These are phyloP conservation scores for Suillus clintonianus DNA, from an alignment of 768 basidiomycete species.

Conservation along the genomic window DNA sequence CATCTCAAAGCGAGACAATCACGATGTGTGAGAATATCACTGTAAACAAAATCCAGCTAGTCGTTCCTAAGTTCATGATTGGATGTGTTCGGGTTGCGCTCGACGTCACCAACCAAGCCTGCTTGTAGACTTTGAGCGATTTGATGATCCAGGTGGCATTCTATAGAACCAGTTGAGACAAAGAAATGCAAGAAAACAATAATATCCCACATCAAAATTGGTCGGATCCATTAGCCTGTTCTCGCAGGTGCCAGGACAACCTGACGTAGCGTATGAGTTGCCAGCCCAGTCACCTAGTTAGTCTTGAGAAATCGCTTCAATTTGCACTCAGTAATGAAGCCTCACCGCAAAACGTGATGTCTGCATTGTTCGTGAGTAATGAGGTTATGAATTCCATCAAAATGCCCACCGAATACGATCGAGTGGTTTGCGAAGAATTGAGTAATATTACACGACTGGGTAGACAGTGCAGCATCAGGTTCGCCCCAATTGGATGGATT, in stretches of 20 bases:
- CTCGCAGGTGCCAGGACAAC: slow-evolving; percentile 75
- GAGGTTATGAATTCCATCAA: slow-evolving; percentile 2
- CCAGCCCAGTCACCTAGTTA: slow-evolving; percentile 79
- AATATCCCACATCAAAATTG: slow-evolving; percentile 65
- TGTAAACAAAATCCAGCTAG: slow-evolving; percentile 12
- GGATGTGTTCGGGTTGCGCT: slow-evolving; percentile 9
- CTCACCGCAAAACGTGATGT: slow-evolving; percentile 82
- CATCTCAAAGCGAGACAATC: slow-evolving; percentile 18
- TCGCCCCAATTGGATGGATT: slow-evolving; percentile 68
- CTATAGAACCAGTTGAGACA: slow-evolving; percentile 35
- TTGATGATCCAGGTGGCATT: slow-evolving; percentile 85
- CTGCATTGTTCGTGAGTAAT: slow-evolving; percentile 37
- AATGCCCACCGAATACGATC: slow-evolving; percentile 68
- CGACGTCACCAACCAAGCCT: slow-evolving; percentile 47
- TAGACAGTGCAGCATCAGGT: slow-evolving; percentile 62
- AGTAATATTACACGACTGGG: slow-evolving; percentile 55
- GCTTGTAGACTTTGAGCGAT: slow-evolving; percentile 71
- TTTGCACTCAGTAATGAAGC: slow-evolving; percentile 4
- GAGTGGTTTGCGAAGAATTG: slow-evolving; percentile 68
- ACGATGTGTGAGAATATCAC: slow-evolving; percentile 14
- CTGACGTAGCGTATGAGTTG: slow-evolving; percentile 72
- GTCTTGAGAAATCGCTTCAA: slow-evolving; percentile 6
- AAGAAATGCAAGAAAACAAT: neutral
- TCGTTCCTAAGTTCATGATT: slow-evolving; percentile 5
- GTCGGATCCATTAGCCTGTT: slow-evolving; percentile 62